These are phyloP conservation scores for Pyrenula massariospora DNA, from an alignment of 495 filamentous ascomycete species.

Conservation along the genomic window DNA sequence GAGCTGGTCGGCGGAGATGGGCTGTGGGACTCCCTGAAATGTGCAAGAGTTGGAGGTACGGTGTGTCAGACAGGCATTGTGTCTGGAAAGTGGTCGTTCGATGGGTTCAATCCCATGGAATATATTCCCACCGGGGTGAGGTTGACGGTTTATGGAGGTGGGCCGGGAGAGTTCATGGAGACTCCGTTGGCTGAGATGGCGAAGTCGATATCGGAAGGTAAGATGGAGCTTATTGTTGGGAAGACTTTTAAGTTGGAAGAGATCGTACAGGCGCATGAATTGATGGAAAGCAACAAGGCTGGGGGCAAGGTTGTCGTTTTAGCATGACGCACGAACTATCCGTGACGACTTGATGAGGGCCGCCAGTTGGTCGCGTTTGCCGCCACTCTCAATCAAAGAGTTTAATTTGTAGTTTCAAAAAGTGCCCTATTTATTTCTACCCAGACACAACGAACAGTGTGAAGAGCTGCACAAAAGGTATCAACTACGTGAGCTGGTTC, in stretches of 20 bases:
- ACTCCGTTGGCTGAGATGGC: constrained; percentile 35
- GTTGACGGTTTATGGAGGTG: constrained; percentile 32
- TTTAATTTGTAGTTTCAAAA: too few relatives aligned
- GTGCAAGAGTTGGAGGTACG: constrained; percentile 23
- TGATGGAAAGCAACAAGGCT: constrained; percentile 26
- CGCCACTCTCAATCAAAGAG: too few relatives aligned
- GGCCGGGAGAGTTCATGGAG: constrained; percentile 28
- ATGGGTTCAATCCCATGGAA: constrained; percentile 34
- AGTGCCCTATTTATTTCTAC: too few relatives aligned
- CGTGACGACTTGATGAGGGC: too few relatives aligned
- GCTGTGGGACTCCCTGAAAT: constrained; percentile 30
- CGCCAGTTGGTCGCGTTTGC: too few relatives aligned
- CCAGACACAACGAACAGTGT: too few relatives aligned
- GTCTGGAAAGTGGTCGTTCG: constrained; percentile 32
- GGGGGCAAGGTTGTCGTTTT: constrained; percentile 27
- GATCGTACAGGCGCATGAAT: constrained; percentile 32
- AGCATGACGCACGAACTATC: too few relatives aligned
- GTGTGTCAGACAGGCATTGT: constrained; percentile 41
- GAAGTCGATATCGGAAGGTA: constrained; percentile 21
- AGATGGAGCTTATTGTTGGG: constrained; percentile 28
- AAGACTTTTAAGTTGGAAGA: constrained; percentile 37
- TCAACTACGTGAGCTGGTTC: too few relatives aligned
- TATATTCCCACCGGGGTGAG: constrained; percentile 28
- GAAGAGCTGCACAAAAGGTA: too few relatives aligned
- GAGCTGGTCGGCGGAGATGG: constrained; percentile 31